Percentiles rank a stretch among this genome's conserved stretches.
These are phyloP conservation scores for Phoenix roebelenii DNA, from an alignment of 176 grass and related monocot species.

Conservation along the genomic window DNA sequence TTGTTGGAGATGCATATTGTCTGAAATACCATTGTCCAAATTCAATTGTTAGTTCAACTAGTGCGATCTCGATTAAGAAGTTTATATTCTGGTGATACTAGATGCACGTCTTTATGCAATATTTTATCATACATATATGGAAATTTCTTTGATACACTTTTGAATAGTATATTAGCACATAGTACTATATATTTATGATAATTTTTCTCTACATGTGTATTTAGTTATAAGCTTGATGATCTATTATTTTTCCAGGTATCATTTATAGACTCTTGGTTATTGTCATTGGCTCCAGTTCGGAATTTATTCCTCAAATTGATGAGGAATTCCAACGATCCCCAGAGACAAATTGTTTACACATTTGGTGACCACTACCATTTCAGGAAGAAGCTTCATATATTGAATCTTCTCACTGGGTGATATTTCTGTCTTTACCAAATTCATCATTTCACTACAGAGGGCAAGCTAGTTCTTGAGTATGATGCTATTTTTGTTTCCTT, in stretches of 20 bases:
- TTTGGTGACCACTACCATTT: conserved; percentile 73
- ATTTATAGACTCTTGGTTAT: conserved; percentile 78
- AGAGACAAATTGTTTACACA: conserved; percentile 39
- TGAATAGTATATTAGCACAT: too few species aligned
- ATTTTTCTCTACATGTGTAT: too few species aligned
- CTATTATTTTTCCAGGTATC: conserved; percentile 53
- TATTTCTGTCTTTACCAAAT: background rate
- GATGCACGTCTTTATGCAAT: too few species aligned
- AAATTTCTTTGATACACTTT: too few species aligned
- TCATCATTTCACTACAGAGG: background rate
- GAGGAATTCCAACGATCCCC: conserved; percentile 51
- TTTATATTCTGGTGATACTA: too few species aligned
- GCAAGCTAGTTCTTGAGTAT: background rate
- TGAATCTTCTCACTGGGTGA: conserved; percentile 92
- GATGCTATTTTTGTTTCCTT: background rate
- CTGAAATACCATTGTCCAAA: too few species aligned
- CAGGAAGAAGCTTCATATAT: conserved; percentile 66
- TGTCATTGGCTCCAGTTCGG: conserved; percentile 44
- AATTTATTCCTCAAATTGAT: conserved; percentile 48
- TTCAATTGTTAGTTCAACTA: too few species aligned
- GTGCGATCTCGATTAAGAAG: too few species aligned
- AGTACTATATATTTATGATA: too few species aligned
- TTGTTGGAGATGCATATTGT: too few species aligned
- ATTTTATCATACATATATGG: too few species aligned
- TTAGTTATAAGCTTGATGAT: too few species aligned